phyloP scores from a whole-genome alignment of 768 basidiomycete genomes.

The Lenzites betulinus region DNA sequence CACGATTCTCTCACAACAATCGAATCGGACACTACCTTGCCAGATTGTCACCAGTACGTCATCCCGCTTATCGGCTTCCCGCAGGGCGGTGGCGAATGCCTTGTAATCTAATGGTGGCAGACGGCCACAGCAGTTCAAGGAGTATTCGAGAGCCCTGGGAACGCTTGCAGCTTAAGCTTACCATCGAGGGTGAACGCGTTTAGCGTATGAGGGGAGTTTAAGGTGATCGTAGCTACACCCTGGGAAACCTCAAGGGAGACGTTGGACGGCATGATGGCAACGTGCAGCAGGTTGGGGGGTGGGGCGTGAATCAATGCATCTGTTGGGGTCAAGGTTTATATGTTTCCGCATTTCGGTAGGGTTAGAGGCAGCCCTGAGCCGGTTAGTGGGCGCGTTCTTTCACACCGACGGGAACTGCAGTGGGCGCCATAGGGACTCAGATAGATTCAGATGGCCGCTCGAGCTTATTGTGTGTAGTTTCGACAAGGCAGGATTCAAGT shows the following conservation, averaged over 20 bases:
- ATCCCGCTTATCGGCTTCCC: conserved; percentile 57
- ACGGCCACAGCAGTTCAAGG: too few species aligned
- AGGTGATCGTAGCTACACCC: conserved; percentile 68
- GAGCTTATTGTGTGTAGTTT: too few species aligned
- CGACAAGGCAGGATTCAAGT: too few species aligned
- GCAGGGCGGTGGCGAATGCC: conserved; percentile 55
- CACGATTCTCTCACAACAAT: background rate
- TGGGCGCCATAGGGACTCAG: too few species aligned
- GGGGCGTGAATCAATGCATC: too few species aligned
- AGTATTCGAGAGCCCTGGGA: too few species aligned
- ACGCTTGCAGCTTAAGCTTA: too few species aligned
- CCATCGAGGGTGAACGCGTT: conserved; percentile 63
- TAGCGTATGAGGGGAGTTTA: conserved; percentile 58
- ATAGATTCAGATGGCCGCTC: too few species aligned
- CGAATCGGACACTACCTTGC: conserved; percentile 48
- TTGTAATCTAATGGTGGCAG: conserved; percentile 52
- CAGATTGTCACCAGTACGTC: conserved; percentile 68
- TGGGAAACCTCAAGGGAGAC: conserved; percentile 51
- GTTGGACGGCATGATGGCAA: conserved; percentile 40
- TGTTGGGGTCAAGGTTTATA: background rate
- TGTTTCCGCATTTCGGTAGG: background rate
- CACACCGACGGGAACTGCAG: too few species aligned
- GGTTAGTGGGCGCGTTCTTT: too few species aligned
- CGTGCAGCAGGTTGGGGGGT: background rate
- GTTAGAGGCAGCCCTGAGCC: too few species aligned